phyloP scores from a whole-genome alignment of 805 yeast genomes.

The Brettanomyces anomalus region DNA sequence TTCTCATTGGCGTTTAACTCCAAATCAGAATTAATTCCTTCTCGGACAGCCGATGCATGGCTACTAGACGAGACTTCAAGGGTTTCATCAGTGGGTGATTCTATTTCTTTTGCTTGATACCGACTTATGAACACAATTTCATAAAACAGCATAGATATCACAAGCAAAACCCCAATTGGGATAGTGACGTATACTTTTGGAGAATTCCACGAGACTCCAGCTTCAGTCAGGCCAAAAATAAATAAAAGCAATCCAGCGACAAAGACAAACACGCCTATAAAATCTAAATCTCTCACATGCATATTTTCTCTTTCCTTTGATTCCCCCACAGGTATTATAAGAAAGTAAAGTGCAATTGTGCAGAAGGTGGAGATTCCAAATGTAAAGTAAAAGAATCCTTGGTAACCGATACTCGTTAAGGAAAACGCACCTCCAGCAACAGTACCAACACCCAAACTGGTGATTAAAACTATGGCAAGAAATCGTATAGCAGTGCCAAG shows the following conservation, averaged over 20 bases:
- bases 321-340: slow-evolving; percentile 22
- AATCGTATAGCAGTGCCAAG: slow-evolving; percentile 9
- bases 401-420: slow-evolving; percentile 28
- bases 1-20: no score
- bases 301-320: slow-evolving; percentile 17
- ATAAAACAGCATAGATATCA: slow-evolving; percentile 21
- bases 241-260: slow-evolving; percentile 29
- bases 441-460: slow-evolving; percentile 30
- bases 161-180: slow-evolving; percentile 28
- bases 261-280: slow-evolving; percentile 24
- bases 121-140: slow-evolving; percentile 19
- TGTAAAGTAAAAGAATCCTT: slow-evolving; percentile 29
- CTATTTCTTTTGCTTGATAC: no score
- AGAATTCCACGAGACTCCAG: slow-evolving; percentile 33
- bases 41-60: not conserved
- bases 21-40: not conserved
- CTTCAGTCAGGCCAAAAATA: slow-evolving; percentile 37
- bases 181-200: slow-evolving; percentile 35
- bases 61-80: not conserved
- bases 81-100: slow-evolving; percentile 1
- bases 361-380: slow-evolving; percentile 23
- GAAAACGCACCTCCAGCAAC: slow-evolving; percentile 38
- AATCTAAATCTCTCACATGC: slow-evolving; percentile 25
- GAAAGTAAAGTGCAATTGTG: slow-evolving; percentile 11
- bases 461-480: slow-evolving; percentile 16